These are phyloP conservation scores for Hyparrhenia diplandra DNA, from an alignment of 176 grass and related monocot species.

Conservation along the genomic window DNA sequence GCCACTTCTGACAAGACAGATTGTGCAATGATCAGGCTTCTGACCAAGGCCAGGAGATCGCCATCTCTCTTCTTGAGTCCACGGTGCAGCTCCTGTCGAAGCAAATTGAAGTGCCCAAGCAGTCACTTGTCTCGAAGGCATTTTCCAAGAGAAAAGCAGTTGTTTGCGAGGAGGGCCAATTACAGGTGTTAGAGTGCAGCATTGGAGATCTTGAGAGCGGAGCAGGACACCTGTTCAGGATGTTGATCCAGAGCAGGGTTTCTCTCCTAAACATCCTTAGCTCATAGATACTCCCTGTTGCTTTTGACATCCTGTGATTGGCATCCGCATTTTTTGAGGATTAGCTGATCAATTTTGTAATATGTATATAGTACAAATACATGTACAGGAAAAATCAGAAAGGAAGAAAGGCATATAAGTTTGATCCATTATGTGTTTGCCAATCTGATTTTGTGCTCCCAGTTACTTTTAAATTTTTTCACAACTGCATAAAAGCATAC, in stretches of 20 bases:
- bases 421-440: background rate
- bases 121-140: slow-evolving; percentile 34
- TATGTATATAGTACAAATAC: background rate
- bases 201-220: slow-evolving; percentile 34
- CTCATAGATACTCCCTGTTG: slow-evolving; percentile 13
- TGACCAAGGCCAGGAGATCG: slow-evolving; percentile 32
- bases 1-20: slow-evolving; percentile 9
- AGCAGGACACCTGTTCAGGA: slow-evolving; percentile 31
- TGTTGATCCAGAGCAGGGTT: slow-evolving; percentile 48
- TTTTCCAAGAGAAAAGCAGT: slow-evolving; percentile 34
- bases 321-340: slow-evolving; percentile 30
- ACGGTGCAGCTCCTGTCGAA: slow-evolving; percentile 7
- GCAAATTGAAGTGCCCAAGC: slow-evolving; percentile 34
- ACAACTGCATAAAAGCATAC: too few species aligned
- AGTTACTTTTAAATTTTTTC: too few species aligned
- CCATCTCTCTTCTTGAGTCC: slow-evolving; percentile 29
- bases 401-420: background rate
- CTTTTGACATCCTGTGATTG: background rate
- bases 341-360: slow-evolving; percentile 7
- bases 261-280: slow-evolving; percentile 42
- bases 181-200: slow-evolving; percentile 42
- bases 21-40: slow-evolving; percentile 17
- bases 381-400: slow-evolving; percentile 15
- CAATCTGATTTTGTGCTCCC: background rate
- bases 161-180: slow-evolving; percentile 29